These are phyloP conservation scores for Venustampulla echinocandica DNA, from an alignment of 495 filamentous ascomycete species.

Conservation along the genomic window DNA sequence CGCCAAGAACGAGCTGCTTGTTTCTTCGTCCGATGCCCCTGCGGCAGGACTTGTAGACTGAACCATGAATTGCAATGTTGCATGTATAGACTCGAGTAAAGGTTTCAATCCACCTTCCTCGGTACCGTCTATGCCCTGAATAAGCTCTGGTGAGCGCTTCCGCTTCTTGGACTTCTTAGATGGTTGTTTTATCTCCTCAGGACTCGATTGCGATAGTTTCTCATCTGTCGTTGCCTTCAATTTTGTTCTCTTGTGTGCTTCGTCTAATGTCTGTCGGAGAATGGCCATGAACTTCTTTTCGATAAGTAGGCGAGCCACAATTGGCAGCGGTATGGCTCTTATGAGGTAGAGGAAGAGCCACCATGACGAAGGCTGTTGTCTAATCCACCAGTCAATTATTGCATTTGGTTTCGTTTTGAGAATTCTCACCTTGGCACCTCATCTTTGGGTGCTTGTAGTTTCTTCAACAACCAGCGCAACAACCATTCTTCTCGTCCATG, in stretches of 20 bases:
- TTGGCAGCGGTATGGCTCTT: conserved; percentile 35
- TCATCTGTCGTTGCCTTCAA: conserved; percentile 17
- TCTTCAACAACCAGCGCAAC: conserved; percentile 59
- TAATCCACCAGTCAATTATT: conserved; percentile 25
- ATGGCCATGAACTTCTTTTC: conserved; percentile 42
- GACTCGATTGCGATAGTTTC: conserved; percentile 5
- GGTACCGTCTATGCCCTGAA: conserved; percentile 6
- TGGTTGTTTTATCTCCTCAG: background rate
- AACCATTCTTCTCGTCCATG: conserved; percentile 55
- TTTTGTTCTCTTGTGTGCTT: conserved; percentile 9
- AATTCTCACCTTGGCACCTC: conserved; percentile 21
- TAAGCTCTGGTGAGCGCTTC: conserved; percentile 29
- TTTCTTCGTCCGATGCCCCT: conserved; percentile 23
- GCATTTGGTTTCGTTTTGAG: background rate
- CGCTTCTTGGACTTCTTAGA: conserved; percentile 32
- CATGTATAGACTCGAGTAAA: conserved; percentile 10
- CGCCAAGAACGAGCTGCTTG: conserved; percentile 31
- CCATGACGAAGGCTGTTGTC: conserved; percentile 36
- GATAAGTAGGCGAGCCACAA: conserved; percentile 39
- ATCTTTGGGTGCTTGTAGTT: conserved; percentile 33
- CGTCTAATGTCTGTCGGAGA: conserved; percentile 35
- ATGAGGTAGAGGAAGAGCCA: conserved; percentile 40
- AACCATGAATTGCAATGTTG: conserved; percentile 4
- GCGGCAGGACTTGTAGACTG: conserved; percentile 18
- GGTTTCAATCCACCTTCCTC: background rate